Conservation (phyloP, 306 rosid species). For the Carpinus fangiana region DNA sequence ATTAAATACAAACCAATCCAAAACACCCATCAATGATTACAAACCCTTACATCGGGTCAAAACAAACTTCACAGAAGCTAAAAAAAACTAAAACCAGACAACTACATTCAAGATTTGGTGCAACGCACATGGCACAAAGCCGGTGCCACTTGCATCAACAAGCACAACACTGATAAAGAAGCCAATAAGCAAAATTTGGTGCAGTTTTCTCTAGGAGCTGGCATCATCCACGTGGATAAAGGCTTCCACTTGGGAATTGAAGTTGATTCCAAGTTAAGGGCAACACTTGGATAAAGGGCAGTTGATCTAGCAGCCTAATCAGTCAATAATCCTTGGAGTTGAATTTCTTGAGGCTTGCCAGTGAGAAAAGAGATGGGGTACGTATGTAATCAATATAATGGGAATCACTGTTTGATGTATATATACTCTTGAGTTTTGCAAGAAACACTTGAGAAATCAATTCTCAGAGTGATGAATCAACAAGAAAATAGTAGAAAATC, state of each 20-base stretch:
- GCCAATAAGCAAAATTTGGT: constrained; percentile 47
- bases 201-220: constrained; percentile 18
- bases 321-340: constrained; percentile 3
- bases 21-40: too few species aligned
- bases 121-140: constrained; percentile 22
- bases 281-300: background rate
- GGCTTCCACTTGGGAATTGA: constrained; percentile 7
- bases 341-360: constrained; percentile 27
- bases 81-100: too few species aligned
- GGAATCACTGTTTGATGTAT: too few species aligned
- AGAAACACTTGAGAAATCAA: too few species aligned
- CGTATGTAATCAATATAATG: too few species aligned
- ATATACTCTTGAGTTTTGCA: background rate
- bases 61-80: too few species aligned
- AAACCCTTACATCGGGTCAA: too few species aligned
- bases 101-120: too few species aligned
- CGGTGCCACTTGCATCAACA: constrained; percentile 41
- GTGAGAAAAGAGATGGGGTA: too few species aligned
- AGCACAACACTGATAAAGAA: constrained; percentile 30
- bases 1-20: too few species aligned
- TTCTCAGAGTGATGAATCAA: too few species aligned
- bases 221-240: constrained; percentile 9
- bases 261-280: background rate
- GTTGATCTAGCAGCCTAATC: background rate
- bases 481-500: too few species aligned